Evolutionary conservation across 2,329 filamentous ascomycete species (phyloP), one percentile per base, ranked within the genome.

Genomic region (Coccinonectria pachysandricola): DNA sequence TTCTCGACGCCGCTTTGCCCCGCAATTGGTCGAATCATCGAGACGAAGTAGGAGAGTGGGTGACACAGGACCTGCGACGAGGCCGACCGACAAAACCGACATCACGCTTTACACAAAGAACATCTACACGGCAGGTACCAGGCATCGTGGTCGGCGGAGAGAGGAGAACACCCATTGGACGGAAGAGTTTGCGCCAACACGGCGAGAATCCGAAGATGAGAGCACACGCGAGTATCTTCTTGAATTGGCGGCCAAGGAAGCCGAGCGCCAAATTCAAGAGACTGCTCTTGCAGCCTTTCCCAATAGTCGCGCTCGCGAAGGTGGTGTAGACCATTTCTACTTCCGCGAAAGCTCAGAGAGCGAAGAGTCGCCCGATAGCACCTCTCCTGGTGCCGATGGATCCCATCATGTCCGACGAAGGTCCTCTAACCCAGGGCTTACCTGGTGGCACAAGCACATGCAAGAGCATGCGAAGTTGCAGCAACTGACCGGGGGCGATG

Each of bases 391-490:
- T n/a, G 39, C 45, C 9, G 40, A 46, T 14, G 40, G 42, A 12
- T 40, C 26, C 23, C 37, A 42, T 30, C 31, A 23, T 8, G 29
- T 26, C 14, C 62, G 71, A 31, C 66, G 73, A 20, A 73, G 76
- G 45, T 74, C 73, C 23, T 77, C 73, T 3, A 68, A 71, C 25
- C 64, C 75, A 41, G 67, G 71, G 26, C 62, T 77, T 42, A 66
- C 67, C 27, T 88, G 81, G 76, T 84, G 85, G 48, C 66, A 91
- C 46, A 71, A 77, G 43, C 78, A 85, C 42, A 82, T 91, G 79
- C 79, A 83, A 41, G 70, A 77, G 42, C 79, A 88, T 53, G 79
- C 76, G 26, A 63, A 64, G 21, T 56, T 57, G 14, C 35, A 19
- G 15, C 11, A 74, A 34, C 54, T 63, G 40, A 60, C 62, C 20